Conservation (phyloP, 139 green algal genomes). For the Chlamydomonas incerta region DNA sequence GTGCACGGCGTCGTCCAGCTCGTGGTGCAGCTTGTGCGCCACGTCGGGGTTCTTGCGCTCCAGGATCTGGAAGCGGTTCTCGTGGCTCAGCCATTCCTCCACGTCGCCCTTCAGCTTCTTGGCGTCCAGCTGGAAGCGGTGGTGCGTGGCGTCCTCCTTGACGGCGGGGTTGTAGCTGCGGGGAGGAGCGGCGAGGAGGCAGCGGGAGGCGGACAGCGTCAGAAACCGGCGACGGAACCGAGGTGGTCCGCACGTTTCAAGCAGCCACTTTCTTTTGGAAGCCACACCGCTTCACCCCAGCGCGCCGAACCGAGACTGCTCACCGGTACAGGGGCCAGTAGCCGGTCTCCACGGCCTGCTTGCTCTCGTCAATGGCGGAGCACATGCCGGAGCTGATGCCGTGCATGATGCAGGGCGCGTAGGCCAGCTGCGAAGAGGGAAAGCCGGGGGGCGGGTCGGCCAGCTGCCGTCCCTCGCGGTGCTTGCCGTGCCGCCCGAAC, state of each 20-base stretch:
- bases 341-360: constrained; percentile 56
- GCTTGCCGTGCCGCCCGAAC: no score
- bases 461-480: no score
- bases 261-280: not conserved
- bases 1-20: constrained; percentile 44
- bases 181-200: not conserved
- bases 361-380: constrained; percentile 49
- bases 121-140: constrained; percentile 61
- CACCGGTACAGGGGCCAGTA: constrained; percentile 69
- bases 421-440: not conserved
- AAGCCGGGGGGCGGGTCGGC: no score
- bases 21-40: constrained; percentile 46
- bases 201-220: not conserved
- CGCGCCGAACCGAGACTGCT: no score
- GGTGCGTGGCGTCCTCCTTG: constrained; percentile 40
- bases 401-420: constrained; percentile 66
- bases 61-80: constrained; percentile 68
- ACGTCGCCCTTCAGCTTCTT: constrained; percentile 69
- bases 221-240: not conserved
- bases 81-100: constrained; percentile 55
- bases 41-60: constrained; percentile 52
- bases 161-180: constrained; percentile 44
- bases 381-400: constrained; percentile 62
- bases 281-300: no score
- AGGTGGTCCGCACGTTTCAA: not conserved